Evolutionary conservation across 2,329 filamentous ascomycete species (phyloP).

Genomic region (Alternaria infectoria): DNA sequence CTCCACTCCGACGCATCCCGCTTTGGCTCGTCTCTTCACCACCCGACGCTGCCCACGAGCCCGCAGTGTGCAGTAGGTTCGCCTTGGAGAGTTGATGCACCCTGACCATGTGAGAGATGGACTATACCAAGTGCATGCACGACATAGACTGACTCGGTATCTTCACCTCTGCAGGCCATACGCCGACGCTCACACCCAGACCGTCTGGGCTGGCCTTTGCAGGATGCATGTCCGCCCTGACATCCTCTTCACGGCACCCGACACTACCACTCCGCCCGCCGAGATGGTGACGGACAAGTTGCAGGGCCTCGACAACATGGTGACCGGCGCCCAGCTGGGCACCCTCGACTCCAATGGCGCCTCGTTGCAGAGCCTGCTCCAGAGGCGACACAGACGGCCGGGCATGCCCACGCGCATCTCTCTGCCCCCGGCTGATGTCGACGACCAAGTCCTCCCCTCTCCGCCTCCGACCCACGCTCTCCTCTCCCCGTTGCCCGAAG

Average conservation of each 20-base stretch:
- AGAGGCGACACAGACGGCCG: slow-evolving; percentile 32
- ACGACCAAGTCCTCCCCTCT: slow-evolving; percentile 37
- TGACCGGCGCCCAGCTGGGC: slow-evolving; percentile 6
- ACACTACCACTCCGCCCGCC: slow-evolving; percentile 40
- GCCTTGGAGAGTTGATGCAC: slow-evolving; percentile 26
- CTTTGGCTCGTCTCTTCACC: background rate
- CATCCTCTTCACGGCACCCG: slow-evolving; percentile 27
- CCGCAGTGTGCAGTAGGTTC: slow-evolving; percentile 9
- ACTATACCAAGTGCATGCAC: background rate
- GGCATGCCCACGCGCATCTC: slow-evolving; percentile 32
- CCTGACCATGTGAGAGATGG: slow-evolving; percentile 4
- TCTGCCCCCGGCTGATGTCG: slow-evolving; percentile 25
- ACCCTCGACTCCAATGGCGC: slow-evolving; percentile 5
- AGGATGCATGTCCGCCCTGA: slow-evolving; percentile 35
- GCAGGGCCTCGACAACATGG: slow-evolving; percentile 17
- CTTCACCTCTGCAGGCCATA: slow-evolving; percentile 18
- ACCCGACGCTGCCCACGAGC: background rate
- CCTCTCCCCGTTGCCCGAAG: slow-evolving; percentile 43
- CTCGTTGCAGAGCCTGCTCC: slow-evolving; percentile 25
- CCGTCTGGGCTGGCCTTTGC: slow-evolving; percentile 39
- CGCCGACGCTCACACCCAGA: slow-evolving; percentile 39
- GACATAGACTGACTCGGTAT: background rate
- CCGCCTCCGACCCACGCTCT: slow-evolving; percentile 39
- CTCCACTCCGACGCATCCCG: background rate
- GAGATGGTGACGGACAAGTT: slow-evolving; percentile 35